These are phyloP conservation scores for Barnettozyma salicaria DNA, from an alignment of 805 yeast species.

Conservation along the genomic window DNA sequence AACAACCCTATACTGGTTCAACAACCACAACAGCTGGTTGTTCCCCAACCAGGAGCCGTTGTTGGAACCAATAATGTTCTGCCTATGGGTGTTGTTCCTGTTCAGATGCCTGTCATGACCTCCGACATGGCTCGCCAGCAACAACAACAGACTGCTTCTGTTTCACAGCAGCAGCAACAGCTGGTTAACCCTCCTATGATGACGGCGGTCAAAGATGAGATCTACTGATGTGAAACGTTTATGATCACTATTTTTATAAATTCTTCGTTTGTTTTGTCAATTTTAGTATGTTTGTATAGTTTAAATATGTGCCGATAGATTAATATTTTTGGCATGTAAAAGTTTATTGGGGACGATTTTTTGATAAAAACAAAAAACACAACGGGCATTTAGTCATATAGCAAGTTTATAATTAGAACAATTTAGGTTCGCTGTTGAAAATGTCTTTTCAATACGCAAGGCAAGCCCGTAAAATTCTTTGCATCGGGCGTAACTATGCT, in stretches of 20 bases:
- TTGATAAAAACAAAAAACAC: too few relatives aligned
- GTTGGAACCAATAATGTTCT: not conserved
- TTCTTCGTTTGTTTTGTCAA: not conserved
- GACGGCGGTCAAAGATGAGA: not conserved
- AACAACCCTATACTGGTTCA: slow-evolving; percentile 25
- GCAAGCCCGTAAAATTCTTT: slow-evolving; percentile 70
- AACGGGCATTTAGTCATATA: too few relatives aligned
- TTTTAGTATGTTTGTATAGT: not conserved
- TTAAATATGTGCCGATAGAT: not conserved
- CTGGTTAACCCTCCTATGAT: not conserved
- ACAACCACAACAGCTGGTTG: slow-evolving; percentile 6
- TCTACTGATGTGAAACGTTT: not conserved
- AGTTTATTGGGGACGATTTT: too few relatives aligned
- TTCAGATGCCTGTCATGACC: slow-evolving; percentile 4
- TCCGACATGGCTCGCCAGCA: not conserved
- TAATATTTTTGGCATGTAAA: too few relatives aligned
- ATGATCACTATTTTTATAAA: not conserved
- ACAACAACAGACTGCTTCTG: not conserved
- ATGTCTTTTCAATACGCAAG: slow-evolving; percentile 41
- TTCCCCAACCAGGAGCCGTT: not conserved
- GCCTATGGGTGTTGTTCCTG: slow-evolving; percentile 2
- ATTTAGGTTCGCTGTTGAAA: too few relatives aligned
- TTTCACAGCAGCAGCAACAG: not conserved
- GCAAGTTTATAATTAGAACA: not conserved
- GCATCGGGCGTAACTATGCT: slow-evolving; percentile 96